Conservation (phyloP, 2,329 filamentous ascomycete genomes). For the Chaetothyriales sp. region DNA sequence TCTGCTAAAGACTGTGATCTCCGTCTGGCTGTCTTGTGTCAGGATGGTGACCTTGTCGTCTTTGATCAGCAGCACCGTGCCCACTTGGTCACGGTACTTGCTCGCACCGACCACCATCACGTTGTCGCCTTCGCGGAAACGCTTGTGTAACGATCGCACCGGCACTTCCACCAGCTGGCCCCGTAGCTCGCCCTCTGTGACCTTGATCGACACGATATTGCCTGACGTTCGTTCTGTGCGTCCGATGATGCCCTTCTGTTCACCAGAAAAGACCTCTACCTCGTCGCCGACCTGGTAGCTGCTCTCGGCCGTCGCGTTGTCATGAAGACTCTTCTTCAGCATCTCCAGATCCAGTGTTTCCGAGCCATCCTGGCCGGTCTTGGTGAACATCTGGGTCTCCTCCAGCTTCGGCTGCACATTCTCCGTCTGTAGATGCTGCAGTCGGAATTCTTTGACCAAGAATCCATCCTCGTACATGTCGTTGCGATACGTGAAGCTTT, state of each 20-base stretch:
- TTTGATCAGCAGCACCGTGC: conserved; percentile 87
- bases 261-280: conserved; percentile 91
- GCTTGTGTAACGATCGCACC: conserved; percentile 78
- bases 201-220: conserved; percentile 79
- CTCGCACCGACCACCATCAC: conserved; percentile 97
- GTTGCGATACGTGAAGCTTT: conserved; percentile 68
- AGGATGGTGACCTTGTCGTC: conserved; percentile 86
- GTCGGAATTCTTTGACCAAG: conserved; percentile 82
- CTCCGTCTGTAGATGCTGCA: conserved; percentile 69
- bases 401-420: conserved; percentile 87
- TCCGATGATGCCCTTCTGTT: conserved; percentile 82
- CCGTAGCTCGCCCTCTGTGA: conserved; percentile 64
- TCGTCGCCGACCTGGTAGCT: conserved; percentile 84
- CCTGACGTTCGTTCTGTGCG: conserved; percentile 72
- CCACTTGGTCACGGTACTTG: conserved; percentile 85
- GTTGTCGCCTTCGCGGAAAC: conserved; percentile 85
- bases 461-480: conserved; percentile 90
- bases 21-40: conserved; percentile 80
- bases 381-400: conserved; percentile 87
- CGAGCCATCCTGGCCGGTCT: conserved; percentile 75
- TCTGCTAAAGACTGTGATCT: conserved; percentile 96
- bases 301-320: conserved; percentile 55
- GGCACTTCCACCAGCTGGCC: conserved; percentile 86
- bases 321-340: conserved; percentile 76
- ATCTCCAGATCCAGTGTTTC: conserved; percentile 88